A percentile compares a stretch with the other conserved stretches of the same genome.
phyloP scores from a whole-genome alignment of 2,329 filamentous ascomycete genomes.

The Microsporum canis region DNA sequence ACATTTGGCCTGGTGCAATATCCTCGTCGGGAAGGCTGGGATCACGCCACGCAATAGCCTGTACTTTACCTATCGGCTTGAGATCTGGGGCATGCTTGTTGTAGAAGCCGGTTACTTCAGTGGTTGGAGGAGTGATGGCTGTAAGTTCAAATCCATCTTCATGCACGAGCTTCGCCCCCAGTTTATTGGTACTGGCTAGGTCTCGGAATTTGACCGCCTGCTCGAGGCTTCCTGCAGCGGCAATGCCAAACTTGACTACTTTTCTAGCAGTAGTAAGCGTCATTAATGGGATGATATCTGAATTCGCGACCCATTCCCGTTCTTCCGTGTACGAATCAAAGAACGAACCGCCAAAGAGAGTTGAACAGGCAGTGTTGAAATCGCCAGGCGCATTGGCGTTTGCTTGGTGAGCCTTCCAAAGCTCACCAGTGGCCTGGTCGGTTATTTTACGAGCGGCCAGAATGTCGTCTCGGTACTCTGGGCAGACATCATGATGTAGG shows the following conservation, averaged over 20 bases:
- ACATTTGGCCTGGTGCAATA: constrained; percentile 24
- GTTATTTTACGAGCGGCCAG: constrained; percentile 56
- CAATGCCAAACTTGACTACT: constrained; percentile 42
- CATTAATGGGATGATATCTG: constrained; percentile 28
- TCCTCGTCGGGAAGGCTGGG: constrained; percentile 32
- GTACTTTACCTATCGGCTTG: constrained; percentile 42
- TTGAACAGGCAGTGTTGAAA: constrained; percentile 68
- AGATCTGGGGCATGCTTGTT: constrained; percentile 33
- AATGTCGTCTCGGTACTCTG: constrained; percentile 62
- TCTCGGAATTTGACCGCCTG: constrained; percentile 29
- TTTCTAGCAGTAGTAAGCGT: constrained; percentile 38
- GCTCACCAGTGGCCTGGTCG: constrained; percentile 53
- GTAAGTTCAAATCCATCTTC: constrained; percentile 52
- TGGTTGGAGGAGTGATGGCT: constrained; percentile 37
- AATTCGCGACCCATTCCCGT: constrained; percentile 29
- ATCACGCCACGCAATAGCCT: constrained; percentile 41
- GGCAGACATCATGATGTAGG: constrained; percentile 71
- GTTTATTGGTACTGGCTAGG: constrained; percentile 23
- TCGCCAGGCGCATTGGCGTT: constrained; percentile 53
- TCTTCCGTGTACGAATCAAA: constrained; percentile 33
- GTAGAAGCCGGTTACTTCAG: constrained; percentile 41
- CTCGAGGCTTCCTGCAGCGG: constrained; percentile 35
- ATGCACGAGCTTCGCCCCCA: constrained; percentile 37
- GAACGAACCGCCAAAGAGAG: constrained; percentile 51
- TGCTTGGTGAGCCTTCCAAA: constrained; percentile 48